Evolutionary conservation across 169 alveolate genomes (phyloP).

Genomic region (Cryptosporidium felis): DNA sequence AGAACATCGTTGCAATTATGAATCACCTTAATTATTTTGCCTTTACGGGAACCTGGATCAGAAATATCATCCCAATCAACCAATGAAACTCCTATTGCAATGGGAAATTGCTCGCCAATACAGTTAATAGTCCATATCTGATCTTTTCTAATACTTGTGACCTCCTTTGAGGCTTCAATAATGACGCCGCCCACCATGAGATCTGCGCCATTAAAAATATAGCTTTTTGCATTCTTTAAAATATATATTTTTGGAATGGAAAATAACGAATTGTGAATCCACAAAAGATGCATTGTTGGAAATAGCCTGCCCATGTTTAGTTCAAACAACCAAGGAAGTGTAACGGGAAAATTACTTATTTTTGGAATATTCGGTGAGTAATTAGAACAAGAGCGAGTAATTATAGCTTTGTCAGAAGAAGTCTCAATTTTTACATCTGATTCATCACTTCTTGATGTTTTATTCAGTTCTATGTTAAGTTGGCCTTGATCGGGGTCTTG

Average conservation of each 20-base stretch:
- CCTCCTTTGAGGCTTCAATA: not conserved
- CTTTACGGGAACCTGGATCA: not conserved
- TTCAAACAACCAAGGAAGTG: slow-evolving; percentile 48
- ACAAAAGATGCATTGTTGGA: slow-evolving; percentile 49
- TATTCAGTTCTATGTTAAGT: not conserved
- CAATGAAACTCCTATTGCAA: slow-evolving; percentile 43
- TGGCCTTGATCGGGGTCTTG: not conserved
- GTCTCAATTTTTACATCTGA: not conserved
- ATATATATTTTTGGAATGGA: slow-evolving; percentile 6
- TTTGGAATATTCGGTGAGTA: slow-evolving; percentile 18
- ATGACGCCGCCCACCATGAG: slow-evolving; percentile 49
- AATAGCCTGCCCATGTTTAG: not conserved
- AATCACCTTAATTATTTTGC: slow-evolving; percentile 17
- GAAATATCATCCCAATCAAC: slow-evolving; percentile 59
- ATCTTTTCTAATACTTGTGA: slow-evolving; percentile 16
- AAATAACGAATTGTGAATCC: slow-evolving; percentile 19
- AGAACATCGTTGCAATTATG: slow-evolving; percentile 44
- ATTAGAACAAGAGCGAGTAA: not conserved
- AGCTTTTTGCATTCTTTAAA: slow-evolving; percentile 9
- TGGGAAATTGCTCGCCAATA: slow-evolving; percentile 11
- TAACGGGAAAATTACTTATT: not conserved
- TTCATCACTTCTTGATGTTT: not conserved
- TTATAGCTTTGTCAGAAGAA: not conserved
- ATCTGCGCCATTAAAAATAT: slow-evolving; percentile 64
- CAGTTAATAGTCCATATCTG: slow-evolving; percentile 58